Base-by-base conservation (phyloP, 2,329 filamentous ascomycete species). In the Monilinia vaccinii-corymbosi region DNA sequence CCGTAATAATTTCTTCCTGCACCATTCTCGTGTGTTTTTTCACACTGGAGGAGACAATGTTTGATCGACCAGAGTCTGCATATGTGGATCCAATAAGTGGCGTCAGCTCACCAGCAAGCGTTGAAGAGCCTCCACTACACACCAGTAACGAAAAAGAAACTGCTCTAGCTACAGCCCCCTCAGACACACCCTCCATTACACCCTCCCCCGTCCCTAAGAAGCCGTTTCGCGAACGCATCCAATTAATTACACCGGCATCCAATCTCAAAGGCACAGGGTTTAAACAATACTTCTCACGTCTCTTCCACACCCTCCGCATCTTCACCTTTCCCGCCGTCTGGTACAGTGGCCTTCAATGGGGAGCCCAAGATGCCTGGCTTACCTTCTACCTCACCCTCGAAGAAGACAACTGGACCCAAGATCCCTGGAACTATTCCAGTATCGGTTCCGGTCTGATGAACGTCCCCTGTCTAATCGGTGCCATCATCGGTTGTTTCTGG, bases 351-450 rank as follows among this genome's bases (percentile, higher is more conserved):
- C 69, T 83, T 28, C 81, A 83, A 66, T 84, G 81, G 81, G 81
- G 81, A 4, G 74, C 79, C 34, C 81, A 84, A 68, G 81, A 83
- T 64, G 79, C 81, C n/a, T 83, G 81, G 71, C 71, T 84, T 25
- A 79, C 79, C 1, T 83, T 84, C 67, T 83, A 84, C 63, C 73
- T 82, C 36, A 84, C 81, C 0, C 75, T 83, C 1, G 76, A 82
- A 66, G 79, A 84, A 65, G 79, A 82, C 62, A 77, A 77, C 64
- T 83, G 80, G 77, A 78, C 77, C 31, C 76, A 72, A 0, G 70
- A 73, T 11, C 81, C 81, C 0, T 84, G 79, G 76, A 77, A 81
- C 68, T 84, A 84, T 67, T 74, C 71, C 40, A 76, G 81, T 60
- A 76, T 77, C 1, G 76, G 76, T 2, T 78, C 81, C 4, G 81